Percentiles rank a stretch among this genome's conserved stretches.
phyloP scores from a whole-genome alignment of 2,329 filamentous ascomycete genomes.

The Herpotrichia juniperi region DNA sequence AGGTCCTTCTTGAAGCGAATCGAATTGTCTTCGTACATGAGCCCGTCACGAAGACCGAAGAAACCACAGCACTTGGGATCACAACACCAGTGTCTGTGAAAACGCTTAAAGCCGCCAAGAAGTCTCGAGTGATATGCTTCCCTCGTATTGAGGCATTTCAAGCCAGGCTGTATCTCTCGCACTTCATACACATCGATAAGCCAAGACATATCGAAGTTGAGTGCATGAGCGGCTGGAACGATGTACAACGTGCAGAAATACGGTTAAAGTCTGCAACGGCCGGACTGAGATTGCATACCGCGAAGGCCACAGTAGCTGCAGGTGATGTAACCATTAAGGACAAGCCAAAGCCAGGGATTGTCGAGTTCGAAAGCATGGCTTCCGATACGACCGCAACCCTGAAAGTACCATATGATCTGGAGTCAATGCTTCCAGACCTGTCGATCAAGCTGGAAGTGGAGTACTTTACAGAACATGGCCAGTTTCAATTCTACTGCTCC shows the following conservation, averaged over 20 bases:
- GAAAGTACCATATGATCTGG: constrained; percentile 80
- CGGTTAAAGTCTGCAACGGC: constrained; percentile 65
- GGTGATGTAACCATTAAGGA: constrained; percentile 50
- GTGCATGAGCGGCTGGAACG: constrained; percentile 76
- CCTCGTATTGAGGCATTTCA: constrained; percentile 73
- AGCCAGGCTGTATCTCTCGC: constrained; percentile 69
- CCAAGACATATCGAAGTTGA: constrained; percentile 78
- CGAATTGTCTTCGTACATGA: constrained; percentile 73
- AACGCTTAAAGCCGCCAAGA: constrained; percentile 43
- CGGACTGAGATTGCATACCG: constrained; percentile 62
- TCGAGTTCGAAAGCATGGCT: constrained; percentile 53
- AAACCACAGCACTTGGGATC: constrained; percentile 56
- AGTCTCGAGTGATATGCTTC: constrained; percentile 72
- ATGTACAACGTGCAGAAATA: constrained; percentile 57
- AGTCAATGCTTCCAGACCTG: constrained; percentile 75
- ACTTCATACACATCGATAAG: constrained; percentile 78
- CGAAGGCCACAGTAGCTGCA: constrained; percentile 53
- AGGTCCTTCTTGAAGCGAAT: constrained; percentile 67
- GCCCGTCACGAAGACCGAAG: constrained; percentile 58
- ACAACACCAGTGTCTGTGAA: constrained; percentile 45
- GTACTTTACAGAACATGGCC: constrained; percentile 72
- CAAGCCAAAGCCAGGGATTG: constrained; percentile 52
- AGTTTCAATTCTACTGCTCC: constrained; percentile 67
- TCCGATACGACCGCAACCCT: constrained; percentile 61
- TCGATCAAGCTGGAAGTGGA: constrained; percentile 76